A percentile compares a stretch with the other conserved stretches of the same genome.
Evolutionary conservation across 2,329 filamentous ascomycete genomes (phyloP).

Genomic region (Hypomyces rosellus): DNA sequence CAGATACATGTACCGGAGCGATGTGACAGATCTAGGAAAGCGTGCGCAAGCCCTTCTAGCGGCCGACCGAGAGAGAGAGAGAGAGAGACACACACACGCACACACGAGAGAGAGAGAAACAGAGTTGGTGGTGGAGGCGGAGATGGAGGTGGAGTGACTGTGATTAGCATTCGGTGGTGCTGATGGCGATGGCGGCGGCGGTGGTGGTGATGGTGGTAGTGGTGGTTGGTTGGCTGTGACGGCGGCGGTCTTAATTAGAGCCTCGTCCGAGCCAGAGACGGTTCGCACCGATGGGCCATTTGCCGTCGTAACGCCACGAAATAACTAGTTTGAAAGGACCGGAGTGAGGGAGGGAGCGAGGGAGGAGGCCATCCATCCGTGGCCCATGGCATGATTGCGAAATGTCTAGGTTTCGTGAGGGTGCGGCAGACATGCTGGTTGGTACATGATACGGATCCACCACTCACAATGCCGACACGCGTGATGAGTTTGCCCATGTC

Average conservation of each 20-base stretch:
- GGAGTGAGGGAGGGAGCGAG: too few relatives aligned
- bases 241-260: neutral
- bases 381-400: too few relatives aligned
- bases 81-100: too few relatives aligned
- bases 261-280: neutral
- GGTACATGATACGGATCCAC: too few relatives aligned
- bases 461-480: neutral
- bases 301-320: neutral
- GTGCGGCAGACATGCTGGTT: too few relatives aligned
- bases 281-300: neutral
- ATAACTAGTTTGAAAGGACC: neutral
- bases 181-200: too few relatives aligned
- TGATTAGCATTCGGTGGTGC: neutral
- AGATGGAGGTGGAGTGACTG: too few relatives aligned
- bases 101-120: too few relatives aligned
- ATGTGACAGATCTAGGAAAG: slow-evolving; percentile 11
- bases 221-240: neutral
- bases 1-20: slow-evolving; percentile 1
- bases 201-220: neutral
- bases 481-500: neutral
- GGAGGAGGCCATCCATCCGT: too few relatives aligned
- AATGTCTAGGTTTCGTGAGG: too few relatives aligned
- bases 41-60: neutral
- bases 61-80: neutral
- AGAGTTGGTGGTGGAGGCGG: too few relatives aligned